phyloP scores from a whole-genome alignment of 1,284 basidiomycete species.

The Ustilago xerochloae region DNA sequence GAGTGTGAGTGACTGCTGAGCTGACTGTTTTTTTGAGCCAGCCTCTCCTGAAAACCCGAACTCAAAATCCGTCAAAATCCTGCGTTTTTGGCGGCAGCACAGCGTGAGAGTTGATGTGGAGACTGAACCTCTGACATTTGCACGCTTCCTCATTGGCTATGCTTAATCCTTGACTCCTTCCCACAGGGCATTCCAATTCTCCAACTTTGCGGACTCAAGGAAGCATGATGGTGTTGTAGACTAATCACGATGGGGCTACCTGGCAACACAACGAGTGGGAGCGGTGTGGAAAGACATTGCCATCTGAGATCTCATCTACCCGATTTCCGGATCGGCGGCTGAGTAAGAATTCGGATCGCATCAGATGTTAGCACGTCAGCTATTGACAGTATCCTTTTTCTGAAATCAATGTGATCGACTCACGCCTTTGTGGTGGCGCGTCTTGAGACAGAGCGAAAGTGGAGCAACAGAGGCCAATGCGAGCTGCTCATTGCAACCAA shows the following conservation, averaged over 20 bases:
- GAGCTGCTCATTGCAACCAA: neutral
- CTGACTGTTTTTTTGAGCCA: neutral
- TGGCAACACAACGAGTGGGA: too few species aligned
- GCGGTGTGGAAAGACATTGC: too few species aligned
- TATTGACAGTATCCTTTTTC: neutral
- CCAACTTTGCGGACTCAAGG: neutral
- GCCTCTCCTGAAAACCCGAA: slow-evolving; percentile 31
- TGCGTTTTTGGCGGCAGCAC: neutral
- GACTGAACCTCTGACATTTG: slow-evolving; percentile 20
- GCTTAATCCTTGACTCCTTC: neutral
- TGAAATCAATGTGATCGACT: slow-evolving; percentile 24
- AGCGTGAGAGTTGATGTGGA: neutral
- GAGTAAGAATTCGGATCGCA: neutral
- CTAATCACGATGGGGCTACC: too few species aligned
- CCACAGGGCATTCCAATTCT: neutral
- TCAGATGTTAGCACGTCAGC: neutral
- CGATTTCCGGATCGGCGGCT: too few species aligned
- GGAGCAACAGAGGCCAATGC: slow-evolving; percentile 19
- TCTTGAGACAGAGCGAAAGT: too few species aligned
- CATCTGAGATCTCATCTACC: too few species aligned
- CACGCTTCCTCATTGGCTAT: slow-evolving; percentile 29
- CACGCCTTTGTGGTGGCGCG: slow-evolving; percentile 33
- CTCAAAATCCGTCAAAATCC: slow-evolving; percentile 4
- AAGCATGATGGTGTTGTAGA: too few species aligned
- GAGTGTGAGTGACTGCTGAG: neutral